Evolutionary conservation across 78 protist genomes (phyloP).

Genomic region (Pigoraptor vietnamica): DNA sequence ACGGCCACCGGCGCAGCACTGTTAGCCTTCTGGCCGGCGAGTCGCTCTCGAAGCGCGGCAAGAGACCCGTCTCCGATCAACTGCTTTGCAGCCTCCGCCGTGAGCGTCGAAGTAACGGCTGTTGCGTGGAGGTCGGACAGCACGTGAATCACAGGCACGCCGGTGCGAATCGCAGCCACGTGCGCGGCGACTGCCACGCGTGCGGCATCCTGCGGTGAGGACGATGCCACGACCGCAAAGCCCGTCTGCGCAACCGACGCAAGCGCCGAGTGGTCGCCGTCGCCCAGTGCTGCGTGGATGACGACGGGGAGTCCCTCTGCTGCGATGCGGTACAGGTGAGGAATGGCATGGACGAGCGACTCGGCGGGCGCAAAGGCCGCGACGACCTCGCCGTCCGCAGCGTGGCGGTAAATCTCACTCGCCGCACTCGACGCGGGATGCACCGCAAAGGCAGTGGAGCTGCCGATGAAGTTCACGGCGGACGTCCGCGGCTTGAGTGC

Average conservation of each 20-base stretch:
- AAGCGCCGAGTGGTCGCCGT: not conserved
- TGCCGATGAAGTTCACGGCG: not conserved
- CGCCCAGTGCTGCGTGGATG: not conserved
- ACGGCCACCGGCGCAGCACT: too few relatives aligned
- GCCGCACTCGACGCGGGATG: not conserved
- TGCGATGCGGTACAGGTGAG: not conserved
- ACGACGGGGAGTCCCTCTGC: not conserved
- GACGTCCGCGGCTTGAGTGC: not conserved
- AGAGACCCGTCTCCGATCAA: too few relatives aligned
- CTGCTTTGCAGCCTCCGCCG: too few relatives aligned
- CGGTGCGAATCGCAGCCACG: not conserved
- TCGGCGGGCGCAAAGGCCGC: not conserved
- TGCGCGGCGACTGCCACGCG: not conserved
- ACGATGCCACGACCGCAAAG: not conserved
- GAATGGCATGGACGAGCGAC: not conserved
- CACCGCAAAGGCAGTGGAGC: not conserved
- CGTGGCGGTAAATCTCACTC: not conserved
- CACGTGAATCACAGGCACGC: not conserved
- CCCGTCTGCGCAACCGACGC: not conserved
- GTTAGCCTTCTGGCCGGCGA: too few relatives aligned
- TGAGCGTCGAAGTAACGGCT: not conserved
- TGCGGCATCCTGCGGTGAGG: not conserved
- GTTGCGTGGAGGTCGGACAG: not conserved
- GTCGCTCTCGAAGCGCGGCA: too few relatives aligned
- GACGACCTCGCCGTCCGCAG: not conserved